Evolutionary conservation across 495 filamentous ascomycete genomes (phyloP), one percentile per base, ranked within the genome.

Genomic region (Aspergillus saccharolyticus): DNA sequence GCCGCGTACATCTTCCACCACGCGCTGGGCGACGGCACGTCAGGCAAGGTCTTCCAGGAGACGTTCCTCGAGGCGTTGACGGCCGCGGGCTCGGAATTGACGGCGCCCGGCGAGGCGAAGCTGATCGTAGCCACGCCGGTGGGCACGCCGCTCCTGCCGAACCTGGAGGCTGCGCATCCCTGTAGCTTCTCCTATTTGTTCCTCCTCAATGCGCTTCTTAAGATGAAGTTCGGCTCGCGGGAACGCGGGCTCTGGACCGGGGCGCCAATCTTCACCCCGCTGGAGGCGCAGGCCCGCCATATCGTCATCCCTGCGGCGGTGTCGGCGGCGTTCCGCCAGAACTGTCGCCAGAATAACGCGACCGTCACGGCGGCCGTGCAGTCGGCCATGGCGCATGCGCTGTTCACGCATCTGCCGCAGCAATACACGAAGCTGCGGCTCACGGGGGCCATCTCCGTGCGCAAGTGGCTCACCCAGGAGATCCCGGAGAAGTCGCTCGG

Each of bases 1-100:
- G 68, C 67, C 3, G 68, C 60, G 1, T 74, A 74, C 56, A 66
- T 74, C 4, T 74, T 67, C 52, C 75, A 77, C 30, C 71, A 74
- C 53, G 71, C 62, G 0, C 49, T 72, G 24, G 67, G 68, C 4
- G 71, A 74, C 50, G 71, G 71, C 1, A 62, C 48, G 9, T 74
- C 71, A 0, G 70, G 68, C 2, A 74, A 74, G 54, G 66, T 67
- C 8, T 71, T 73, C 48, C 71, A 74, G 25, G 56, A 53, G 18
- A 63, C 64, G 0, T 70, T 74, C 48, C 58, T 73, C 7, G 59
- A 58, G 20, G 71, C 66, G 5, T 39, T 74, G 42, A 55, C 61
- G 12, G 30, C 47, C 5, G 33, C 54, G 18, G 33, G 33, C 2
- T 8, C 5, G 33, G 53, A 50, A 15, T 50, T 57, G 10, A 33